Evolutionary conservation across 345 rosid species (phyloP).

Genomic region (Euphorbia tirucalli): DNA sequence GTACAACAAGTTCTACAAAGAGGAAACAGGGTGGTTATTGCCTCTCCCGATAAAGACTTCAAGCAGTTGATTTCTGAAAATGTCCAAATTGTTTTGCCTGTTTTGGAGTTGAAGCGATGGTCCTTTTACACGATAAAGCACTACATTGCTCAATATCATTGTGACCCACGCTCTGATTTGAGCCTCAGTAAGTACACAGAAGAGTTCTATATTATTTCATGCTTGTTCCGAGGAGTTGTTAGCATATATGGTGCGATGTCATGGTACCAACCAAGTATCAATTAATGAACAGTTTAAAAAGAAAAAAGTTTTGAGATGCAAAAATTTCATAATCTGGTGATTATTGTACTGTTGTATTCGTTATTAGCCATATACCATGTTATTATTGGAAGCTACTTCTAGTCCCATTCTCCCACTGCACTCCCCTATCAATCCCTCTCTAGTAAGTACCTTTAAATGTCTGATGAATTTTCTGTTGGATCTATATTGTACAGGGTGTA

Average conservation of each 20-base stretch:
- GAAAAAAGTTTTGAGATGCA: neutral
- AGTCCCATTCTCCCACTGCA: neutral
- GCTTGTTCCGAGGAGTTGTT: neutral
- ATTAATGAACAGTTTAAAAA: neutral
- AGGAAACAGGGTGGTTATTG: conserved; percentile 66
- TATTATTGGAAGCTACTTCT: neutral
- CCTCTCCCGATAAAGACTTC: conserved; percentile 97
- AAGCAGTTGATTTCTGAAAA: conserved; percentile 90
- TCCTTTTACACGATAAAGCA: conserved; percentile 85
- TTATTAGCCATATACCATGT: neutral
- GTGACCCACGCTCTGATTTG: conserved; percentile 80
- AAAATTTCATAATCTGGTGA: neutral
- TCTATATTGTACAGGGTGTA: conserved; percentile 51
- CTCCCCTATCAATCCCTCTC: neutral
- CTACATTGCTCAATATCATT: conserved; percentile 71
- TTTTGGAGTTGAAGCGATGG: conserved; percentile 71
- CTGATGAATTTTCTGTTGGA: neutral
- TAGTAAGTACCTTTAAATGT: neutral
- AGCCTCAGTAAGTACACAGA: conserved; percentile 63
- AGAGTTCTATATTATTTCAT: neutral
- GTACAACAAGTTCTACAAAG: conserved; percentile 60
- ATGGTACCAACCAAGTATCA: too few species aligned
- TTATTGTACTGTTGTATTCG: neutral
- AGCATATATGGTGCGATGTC: neutral
- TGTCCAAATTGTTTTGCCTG: conserved; percentile 85